These are phyloP conservation scores for Melocanna baccifera DNA, from an alignment of 176 grass and related monocot genomes.

Conservation along the genomic window DNA sequence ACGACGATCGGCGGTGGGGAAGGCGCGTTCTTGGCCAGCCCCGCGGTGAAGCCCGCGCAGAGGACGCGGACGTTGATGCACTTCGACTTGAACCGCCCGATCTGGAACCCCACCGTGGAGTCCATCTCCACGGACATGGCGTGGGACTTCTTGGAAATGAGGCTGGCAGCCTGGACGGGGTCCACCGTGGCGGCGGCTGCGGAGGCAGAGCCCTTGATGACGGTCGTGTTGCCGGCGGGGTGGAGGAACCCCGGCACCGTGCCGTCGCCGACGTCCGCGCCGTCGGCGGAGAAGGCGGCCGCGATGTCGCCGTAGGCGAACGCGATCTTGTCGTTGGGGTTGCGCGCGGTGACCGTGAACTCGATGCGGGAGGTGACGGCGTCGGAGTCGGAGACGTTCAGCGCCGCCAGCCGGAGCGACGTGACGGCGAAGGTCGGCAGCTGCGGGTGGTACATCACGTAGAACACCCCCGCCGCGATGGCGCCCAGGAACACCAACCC, in stretches of 20 bases:
- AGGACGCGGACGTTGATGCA: constrained; percentile 63
- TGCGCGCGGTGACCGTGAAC: constrained; percentile 76
- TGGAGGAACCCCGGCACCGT: constrained; percentile 74
- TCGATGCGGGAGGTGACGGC: constrained; percentile 74
- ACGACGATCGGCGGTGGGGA: constrained; percentile 40
- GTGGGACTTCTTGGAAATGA: constrained; percentile 65
- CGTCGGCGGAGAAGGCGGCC: constrained; percentile 47
- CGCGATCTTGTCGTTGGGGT: constrained; percentile 79
- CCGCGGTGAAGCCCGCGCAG: constrained; percentile 55
- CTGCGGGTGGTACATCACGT: constrained; percentile 81
- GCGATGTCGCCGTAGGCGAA: constrained; percentile 76
- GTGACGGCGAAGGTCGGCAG: constrained; percentile 68
- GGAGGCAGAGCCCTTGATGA: constrained; percentile 52
- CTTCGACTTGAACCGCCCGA: constrained; percentile 72
- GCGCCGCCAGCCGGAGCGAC: constrained; percentile 59
- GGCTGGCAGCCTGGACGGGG: constrained; percentile 49
- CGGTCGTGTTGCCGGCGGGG: constrained; percentile 57
- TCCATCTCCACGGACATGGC: constrained; percentile 59
- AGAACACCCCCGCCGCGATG: constrained; percentile 75
- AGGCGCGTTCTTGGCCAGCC: constrained; percentile 44
- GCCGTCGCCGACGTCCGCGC: constrained; percentile 58
- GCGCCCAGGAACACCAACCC: constrained; percentile 68
- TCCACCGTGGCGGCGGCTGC: constrained; percentile 43
- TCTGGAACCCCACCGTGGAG: constrained; percentile 75
- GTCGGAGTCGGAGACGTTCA: constrained; percentile 77